A percentile compares a stretch with the other conserved stretches of the same genome.
Evolutionary conservation across 169 alveolate genomes (phyloP).

Genomic region (Prorocentrum cordatum): DNA sequence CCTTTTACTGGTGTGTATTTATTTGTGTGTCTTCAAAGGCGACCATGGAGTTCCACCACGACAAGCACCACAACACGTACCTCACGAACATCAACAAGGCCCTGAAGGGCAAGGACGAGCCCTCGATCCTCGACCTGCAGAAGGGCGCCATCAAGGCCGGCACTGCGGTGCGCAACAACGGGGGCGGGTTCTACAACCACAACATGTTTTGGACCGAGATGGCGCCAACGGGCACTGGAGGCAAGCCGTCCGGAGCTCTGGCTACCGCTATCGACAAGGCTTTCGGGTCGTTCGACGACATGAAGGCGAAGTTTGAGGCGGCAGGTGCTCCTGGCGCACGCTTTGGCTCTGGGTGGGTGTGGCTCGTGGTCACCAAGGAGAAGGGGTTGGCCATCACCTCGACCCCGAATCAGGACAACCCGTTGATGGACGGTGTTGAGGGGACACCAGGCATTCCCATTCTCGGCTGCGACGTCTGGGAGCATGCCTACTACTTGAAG

Average conservation of each 20-base stretch:
- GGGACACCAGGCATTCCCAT: conserved; percentile 18
- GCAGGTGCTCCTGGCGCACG: conserved; percentile 70
- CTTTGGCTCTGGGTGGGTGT: conserved; percentile 70
- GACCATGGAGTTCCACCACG: too few relatives aligned
- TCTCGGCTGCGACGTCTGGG: conserved; percentile 61
- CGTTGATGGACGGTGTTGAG: conserved; percentile 43
- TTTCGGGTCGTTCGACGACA: conserved; percentile 62
- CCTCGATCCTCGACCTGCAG: conserved; percentile 62
- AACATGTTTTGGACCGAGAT: conserved; percentile 69
- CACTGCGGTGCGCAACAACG: conserved; percentile 68
- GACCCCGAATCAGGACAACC: conserved; percentile 69
- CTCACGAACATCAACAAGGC: too few relatives aligned
- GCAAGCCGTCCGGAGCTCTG: conserved; percentile 37
- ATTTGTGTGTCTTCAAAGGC: too few relatives aligned
- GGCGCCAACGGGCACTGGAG: conserved; percentile 66
- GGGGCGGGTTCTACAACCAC: conserved; percentile 68
- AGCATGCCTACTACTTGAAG: conserved; percentile 68
- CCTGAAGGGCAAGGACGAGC: conserved; percentile 39
- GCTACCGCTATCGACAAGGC: conserved; percentile 20
- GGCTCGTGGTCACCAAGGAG: conserved; percentile 61
- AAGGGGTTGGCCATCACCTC: conserved; percentile 62
- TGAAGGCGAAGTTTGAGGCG: conserved; percentile 62
- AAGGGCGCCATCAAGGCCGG: conserved; percentile 63
- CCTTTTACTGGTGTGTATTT: too few relatives aligned
- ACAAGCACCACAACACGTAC: too few relatives aligned